phyloP scores from a whole-genome alignment of 345 rosid genomes.

The Eucalyptus rudis region DNA sequence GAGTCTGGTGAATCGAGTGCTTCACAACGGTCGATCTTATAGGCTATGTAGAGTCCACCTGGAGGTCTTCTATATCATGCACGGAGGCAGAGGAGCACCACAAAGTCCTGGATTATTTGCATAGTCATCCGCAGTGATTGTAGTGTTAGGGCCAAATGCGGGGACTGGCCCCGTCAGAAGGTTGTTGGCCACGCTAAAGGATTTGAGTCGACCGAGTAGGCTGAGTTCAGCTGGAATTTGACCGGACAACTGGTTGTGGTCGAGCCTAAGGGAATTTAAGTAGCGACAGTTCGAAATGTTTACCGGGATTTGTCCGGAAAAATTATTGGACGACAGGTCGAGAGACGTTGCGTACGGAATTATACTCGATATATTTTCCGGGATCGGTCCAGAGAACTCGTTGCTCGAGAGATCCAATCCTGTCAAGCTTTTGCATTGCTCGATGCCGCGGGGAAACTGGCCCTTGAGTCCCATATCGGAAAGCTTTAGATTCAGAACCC shows the following conservation, averaged over 20 bases:
- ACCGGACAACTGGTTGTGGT: slow-evolving; percentile 48
- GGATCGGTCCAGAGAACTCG: slow-evolving; percentile 49
- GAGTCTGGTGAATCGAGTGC: neutral
- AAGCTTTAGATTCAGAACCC: slow-evolving; percentile 55
- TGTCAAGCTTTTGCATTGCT: slow-evolving; percentile 40
- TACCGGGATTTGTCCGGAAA: slow-evolving; percentile 52
- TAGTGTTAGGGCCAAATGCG: neutral
- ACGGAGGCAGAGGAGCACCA: slow-evolving; percentile 39
- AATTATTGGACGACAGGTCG: slow-evolving; percentile 56
- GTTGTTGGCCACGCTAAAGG: slow-evolving; percentile 47
- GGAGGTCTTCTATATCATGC: neutral
- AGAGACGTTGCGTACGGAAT: slow-evolving; percentile 19
- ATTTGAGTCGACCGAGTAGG: slow-evolving; percentile 33
- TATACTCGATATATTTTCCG: slow-evolving; percentile 13
- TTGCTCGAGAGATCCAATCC: slow-evolving; percentile 69
- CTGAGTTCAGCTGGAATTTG: slow-evolving; percentile 40
- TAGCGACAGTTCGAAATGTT: slow-evolving; percentile 23
- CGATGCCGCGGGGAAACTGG: slow-evolving; percentile 36
- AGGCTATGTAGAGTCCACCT: neutral
- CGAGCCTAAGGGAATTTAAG: slow-evolving; percentile 54
- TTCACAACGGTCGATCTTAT: neutral
- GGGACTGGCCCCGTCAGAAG: slow-evolving; percentile 58
- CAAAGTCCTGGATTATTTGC: slow-evolving; percentile 51
- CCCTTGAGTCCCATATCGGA: slow-evolving; percentile 58
- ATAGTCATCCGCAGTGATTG: neutral